Evolutionary conservation across 1,139 yeast genomes (phyloP).

Genomic region (Candida sojae): DNA sequence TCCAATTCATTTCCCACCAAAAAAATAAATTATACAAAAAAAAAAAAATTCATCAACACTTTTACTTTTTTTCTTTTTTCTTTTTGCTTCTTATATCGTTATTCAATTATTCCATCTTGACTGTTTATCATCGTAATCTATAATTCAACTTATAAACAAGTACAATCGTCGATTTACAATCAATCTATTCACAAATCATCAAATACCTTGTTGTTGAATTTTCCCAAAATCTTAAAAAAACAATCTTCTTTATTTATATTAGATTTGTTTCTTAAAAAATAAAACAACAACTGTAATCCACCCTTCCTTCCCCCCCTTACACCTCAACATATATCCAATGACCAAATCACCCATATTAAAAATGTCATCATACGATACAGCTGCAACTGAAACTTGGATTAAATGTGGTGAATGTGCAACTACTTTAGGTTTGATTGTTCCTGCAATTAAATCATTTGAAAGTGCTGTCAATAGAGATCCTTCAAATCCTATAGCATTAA

Average conservation of each 20-base stretch:
- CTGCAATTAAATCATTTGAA: slow-evolving; percentile 50
- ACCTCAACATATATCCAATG: slow-evolving; percentile 5
- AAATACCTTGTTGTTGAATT: too few species aligned
- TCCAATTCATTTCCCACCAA: neutral
- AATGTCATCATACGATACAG: slow-evolving; percentile 16
- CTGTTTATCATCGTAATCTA: too few species aligned
- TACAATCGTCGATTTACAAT: neutral
- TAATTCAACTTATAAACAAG: too few species aligned
- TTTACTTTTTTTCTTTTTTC: neutral
- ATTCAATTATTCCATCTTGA: neutral
- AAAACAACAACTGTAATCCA: neutral
- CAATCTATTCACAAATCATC: neutral
- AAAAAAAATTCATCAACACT: neutral
- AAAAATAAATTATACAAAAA: neutral
- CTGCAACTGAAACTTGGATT: slow-evolving; percentile 49
- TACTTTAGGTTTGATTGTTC: slow-evolving; percentile 37
- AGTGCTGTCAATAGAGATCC: slow-evolving; percentile 48
- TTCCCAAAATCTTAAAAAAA: too few species aligned
- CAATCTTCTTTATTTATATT: too few species aligned
- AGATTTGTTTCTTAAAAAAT: too few species aligned
- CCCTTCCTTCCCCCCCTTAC: neutral
- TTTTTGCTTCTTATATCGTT: neutral
- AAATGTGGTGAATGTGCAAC: slow-evolving; percentile 54
- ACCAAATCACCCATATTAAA: slow-evolving; percentile 11
- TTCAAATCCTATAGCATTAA: slow-evolving; percentile 38